A percentile compares a stretch with the other conserved stretches of the same genome.
Conservation (phyloP, 805 yeast species). For the Ogataea polymorpha region DNA sequence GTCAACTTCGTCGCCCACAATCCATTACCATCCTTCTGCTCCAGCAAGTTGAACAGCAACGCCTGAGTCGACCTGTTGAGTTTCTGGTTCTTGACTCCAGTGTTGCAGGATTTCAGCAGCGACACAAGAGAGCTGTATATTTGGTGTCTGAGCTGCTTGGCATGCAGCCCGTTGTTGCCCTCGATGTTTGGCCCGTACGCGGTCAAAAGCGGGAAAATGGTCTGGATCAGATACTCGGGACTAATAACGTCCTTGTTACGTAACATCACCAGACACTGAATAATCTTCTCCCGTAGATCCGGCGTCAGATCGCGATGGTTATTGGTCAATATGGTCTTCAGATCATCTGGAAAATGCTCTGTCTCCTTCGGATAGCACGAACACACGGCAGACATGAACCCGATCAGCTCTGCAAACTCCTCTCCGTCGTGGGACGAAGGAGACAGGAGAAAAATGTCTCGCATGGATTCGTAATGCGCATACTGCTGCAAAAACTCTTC, state of each 20-base stretch:
- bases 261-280: constrained; percentile 84
- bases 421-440: constrained; percentile 59
- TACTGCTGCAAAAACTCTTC: constrained; percentile 94
- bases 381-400: constrained; percentile 91
- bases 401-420: constrained; percentile 78
- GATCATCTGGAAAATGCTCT: constrained; percentile 75
- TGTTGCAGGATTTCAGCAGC: constrained; percentile 75
- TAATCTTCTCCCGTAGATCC: constrained; percentile 87
- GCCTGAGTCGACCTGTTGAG: constrained; percentile 91
- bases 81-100: constrained; percentile 87
- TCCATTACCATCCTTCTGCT: constrained; percentile 73
- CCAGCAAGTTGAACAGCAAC: constrained; percentile 78
- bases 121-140: constrained; percentile 77
- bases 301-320: constrained; percentile 81
- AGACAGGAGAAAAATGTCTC: constrained; percentile 81
- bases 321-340: constrained; percentile 61
- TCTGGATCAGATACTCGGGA: constrained; percentile 78
- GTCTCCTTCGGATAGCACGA: constrained; percentile 89
- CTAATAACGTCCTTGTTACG: constrained; percentile 78
- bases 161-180: constrained; percentile 54
- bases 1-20: constrained; percentile 95
- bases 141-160: constrained; percentile 78
- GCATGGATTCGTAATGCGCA: constrained; percentile 84
- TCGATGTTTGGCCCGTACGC: constrained; percentile 57
- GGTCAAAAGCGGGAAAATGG: constrained; percentile 79